Percentiles rank a stretch among this genome's conserved stretches.
Evolutionary conservation across 2,329 filamentous ascomycete genomes (phyloP).

Genomic region (Aspergillus fijiensis): DNA sequence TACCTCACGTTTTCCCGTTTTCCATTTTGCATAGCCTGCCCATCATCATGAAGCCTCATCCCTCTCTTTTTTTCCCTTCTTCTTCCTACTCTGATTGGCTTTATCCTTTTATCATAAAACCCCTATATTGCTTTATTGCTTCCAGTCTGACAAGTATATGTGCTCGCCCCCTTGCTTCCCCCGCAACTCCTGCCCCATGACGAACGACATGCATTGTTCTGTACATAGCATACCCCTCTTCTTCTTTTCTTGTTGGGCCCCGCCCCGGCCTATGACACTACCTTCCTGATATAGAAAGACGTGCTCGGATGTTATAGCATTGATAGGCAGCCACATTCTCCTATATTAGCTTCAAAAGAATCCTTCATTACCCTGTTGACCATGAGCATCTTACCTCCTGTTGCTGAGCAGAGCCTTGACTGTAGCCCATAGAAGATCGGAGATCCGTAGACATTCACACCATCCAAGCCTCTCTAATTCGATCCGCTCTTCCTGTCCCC

Average conservation of each 20-base stretch:
- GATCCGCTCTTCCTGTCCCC: no score
- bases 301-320: not conserved
- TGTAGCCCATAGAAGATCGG: no score
- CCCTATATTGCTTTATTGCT: not conserved
- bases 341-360: not conserved
- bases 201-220: conserved; percentile 7
- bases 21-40: conserved; percentile 11
- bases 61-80: not conserved
- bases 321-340: not conserved
- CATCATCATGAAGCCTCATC: not conserved
- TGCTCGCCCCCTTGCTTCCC: not conserved
- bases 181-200: not conserved
- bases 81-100: not conserved
- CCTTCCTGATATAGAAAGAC: not conserved
- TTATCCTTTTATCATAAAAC: not conserved
- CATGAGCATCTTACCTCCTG: no score
- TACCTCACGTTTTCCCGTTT: not conserved
- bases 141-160: not conserved
- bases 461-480: no score
- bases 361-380: not conserved
- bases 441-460: no score
- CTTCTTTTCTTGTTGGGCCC: not conserved
- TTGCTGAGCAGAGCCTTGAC: no score
- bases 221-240: conserved; percentile 16
- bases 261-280: not conserved